A percentile compares a stretch with the other conserved stretches of the same genome.
Conservation (phyloP, 768 basidiomycete species). For the Trametes villosa region DNA sequence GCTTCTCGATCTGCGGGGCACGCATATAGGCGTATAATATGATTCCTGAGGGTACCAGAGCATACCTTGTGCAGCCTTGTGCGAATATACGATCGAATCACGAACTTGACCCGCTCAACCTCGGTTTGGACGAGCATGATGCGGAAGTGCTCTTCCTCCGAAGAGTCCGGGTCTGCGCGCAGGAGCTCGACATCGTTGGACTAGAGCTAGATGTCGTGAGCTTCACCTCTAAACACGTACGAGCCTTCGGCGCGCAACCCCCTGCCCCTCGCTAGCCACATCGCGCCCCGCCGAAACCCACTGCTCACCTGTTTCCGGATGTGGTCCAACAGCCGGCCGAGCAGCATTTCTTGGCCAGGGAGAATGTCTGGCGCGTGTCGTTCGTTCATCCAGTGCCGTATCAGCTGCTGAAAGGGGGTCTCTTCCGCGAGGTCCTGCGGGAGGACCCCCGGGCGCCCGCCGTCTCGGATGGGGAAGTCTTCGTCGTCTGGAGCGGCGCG, state of each 20-base stretch:
- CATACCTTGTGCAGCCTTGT: conserved; percentile 84
- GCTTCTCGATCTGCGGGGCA: conserved; percentile 77
- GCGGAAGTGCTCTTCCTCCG: conserved; percentile 91
- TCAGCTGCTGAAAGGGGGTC: conserved; percentile 69
- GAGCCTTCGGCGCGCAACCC: not conserved
- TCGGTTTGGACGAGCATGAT: conserved; percentile 95
- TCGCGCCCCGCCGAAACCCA: not conserved
- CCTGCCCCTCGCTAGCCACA: not conserved
- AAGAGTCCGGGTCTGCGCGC: conserved; percentile 79
- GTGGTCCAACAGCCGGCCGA: conserved; percentile 71
- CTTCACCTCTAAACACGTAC: no score
- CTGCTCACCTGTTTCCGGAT: conserved; percentile 77
- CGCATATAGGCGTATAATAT: conserved; percentile 1
- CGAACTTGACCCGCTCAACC: conserved; percentile 91
- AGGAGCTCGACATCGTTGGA: conserved; percentile 77
- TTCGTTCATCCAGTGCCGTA: conserved; percentile 87
- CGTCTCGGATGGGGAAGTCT: conserved; percentile 39
- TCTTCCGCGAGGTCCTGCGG: conserved; percentile 44
- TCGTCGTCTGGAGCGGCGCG: conserved; percentile 42
- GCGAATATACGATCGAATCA: conserved; percentile 87
- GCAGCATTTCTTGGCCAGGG: conserved; percentile 69
- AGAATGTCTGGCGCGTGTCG: conserved; percentile 81
- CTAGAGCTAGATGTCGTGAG: conserved; percentile 46
- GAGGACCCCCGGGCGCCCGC: conserved; percentile 25
- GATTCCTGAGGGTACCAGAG: not conserved